These are phyloP conservation scores for Gamarada debralockiae DNA, from an alignment of 495 filamentous ascomycete genomes.

Conservation along the genomic window DNA sequence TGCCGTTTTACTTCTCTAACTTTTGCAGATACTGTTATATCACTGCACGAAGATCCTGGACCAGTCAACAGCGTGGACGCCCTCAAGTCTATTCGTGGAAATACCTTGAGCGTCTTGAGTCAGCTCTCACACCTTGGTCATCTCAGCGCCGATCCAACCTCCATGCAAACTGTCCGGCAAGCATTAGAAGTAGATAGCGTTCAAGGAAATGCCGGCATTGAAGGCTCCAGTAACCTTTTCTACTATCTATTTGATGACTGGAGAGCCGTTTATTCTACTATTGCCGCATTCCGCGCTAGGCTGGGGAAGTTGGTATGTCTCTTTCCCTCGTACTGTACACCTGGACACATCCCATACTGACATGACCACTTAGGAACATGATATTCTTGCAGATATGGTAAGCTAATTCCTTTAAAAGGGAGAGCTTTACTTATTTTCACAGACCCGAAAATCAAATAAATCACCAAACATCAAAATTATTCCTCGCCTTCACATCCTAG, in stretches of 20 bases:
- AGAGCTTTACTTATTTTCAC: neutral
- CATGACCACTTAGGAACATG: constrained; percentile 8
- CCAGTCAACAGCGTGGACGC: constrained; percentile 29
- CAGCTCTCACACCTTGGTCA: constrained; percentile 55
- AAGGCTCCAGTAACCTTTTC: constrained; percentile 71
- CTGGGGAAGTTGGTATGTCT: constrained; percentile 53
- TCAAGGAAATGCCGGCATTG: constrained; percentile 35
- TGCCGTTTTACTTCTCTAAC: neutral
- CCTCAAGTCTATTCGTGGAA: constrained; percentile 57
- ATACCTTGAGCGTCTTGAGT: constrained; percentile 66
- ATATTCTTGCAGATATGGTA: constrained; percentile 21
- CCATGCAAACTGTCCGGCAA: constrained; percentile 37
- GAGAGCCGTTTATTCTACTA: constrained; percentile 62
- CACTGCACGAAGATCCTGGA: constrained; percentile 68
- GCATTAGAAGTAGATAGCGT: constrained; percentile 21
- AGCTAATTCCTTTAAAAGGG: neutral
- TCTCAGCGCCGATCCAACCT: constrained; percentile 39
- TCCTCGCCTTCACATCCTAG: constrained; percentile 45
- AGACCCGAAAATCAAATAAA: constrained; percentile 16
- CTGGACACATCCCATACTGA: neutral
- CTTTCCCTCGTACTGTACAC: neutral
- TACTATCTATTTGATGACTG: constrained; percentile 91
- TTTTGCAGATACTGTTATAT: constrained; percentile 63
- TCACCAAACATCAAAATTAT: constrained; percentile 30
- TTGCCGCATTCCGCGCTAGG: constrained; percentile 44